Conservation (phyloP, 208 protist species). For the Trypanosoma avium region DNA sequence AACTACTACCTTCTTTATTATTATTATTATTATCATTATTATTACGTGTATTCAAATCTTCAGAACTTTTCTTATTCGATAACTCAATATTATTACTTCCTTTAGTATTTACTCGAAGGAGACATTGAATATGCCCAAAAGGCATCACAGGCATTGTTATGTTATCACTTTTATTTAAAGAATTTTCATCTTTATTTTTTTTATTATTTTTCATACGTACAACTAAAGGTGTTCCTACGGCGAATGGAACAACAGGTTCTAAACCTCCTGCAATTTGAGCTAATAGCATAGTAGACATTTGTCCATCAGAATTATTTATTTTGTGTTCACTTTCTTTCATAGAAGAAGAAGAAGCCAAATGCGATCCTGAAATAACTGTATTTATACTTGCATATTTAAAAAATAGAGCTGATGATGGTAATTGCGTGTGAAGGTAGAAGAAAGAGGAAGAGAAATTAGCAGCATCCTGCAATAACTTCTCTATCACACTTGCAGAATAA, state of each 20-base stretch:
- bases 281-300: too few species aligned
- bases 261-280: slow-evolving; percentile 50
- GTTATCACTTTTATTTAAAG: too few species aligned
- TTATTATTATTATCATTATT: neutral
- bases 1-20: neutral
- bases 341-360: too few species aligned
- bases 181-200: too few species aligned
- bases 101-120: slow-evolving; percentile 20
- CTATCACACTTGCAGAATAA: neutral
- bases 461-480: neutral
- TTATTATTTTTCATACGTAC: too few species aligned
- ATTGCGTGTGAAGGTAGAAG: slow-evolving; percentile 22
- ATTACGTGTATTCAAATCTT: too few species aligned
- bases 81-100: neutral
- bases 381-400: neutral
- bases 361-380: neutral
- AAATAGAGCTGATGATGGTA: slow-evolving; percentile 21
- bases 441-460: slow-evolving; percentile 13
- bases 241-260: slow-evolving; percentile 62
- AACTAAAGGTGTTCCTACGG: slow-evolving; percentile 48
- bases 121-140: slow-evolving; percentile 31
- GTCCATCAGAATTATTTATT: neutral
- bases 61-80: too few species aligned
- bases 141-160: too few species aligned
- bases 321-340: neutral